phyloP scores from a whole-genome alignment of 768 basidiomycete genomes.

The Kwoniella pini region DNA sequence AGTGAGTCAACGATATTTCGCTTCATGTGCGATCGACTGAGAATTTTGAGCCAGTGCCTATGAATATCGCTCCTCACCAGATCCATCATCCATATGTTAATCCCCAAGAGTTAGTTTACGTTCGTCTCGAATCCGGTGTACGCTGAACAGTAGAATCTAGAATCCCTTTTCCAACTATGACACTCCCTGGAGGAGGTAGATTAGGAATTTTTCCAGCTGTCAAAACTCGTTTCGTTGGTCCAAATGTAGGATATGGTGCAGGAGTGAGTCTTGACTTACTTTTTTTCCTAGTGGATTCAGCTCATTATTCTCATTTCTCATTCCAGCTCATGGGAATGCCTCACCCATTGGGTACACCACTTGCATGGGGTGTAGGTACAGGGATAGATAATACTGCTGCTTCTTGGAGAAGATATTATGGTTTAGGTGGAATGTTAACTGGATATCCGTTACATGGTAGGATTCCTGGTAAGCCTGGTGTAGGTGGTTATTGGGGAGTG shows the following conservation, averaged over 20 bases:
- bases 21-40: not conserved
- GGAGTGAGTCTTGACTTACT: slow-evolving; percentile 28
- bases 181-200: slow-evolving; percentile 43
- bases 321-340: slow-evolving; percentile 44
- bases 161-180: slow-evolving; percentile 42
- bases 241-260: slow-evolving; percentile 39
- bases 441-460: slow-evolving; percentile 35
- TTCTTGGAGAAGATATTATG: slow-evolving; percentile 42
- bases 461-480: slow-evolving; percentile 36
- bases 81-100: slow-evolving; percentile 49
- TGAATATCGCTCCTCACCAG: slow-evolving; percentile 41
- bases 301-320: too few relatives aligned
- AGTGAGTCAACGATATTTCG: too few relatives aligned
- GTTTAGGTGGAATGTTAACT: slow-evolving; percentile 43
- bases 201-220: slow-evolving; percentile 45
- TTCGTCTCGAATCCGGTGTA: not conserved
- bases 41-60: slow-evolving; percentile 17
- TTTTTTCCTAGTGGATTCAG: not conserved
- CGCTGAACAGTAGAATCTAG: slow-evolving; percentile 10
- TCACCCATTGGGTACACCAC: slow-evolving; percentile 33
- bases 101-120: slow-evolving; percentile 39
- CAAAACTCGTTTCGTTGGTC: slow-evolving; percentile 42
- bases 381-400: slow-evolving; percentile 48
- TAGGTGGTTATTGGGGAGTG: slow-evolving; percentile 47
- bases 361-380: slow-evolving; percentile 38